Evolutionary conservation across 1,139 yeast species (phyloP).

Genomic region (Blastobotrys capitulatus): DNA sequence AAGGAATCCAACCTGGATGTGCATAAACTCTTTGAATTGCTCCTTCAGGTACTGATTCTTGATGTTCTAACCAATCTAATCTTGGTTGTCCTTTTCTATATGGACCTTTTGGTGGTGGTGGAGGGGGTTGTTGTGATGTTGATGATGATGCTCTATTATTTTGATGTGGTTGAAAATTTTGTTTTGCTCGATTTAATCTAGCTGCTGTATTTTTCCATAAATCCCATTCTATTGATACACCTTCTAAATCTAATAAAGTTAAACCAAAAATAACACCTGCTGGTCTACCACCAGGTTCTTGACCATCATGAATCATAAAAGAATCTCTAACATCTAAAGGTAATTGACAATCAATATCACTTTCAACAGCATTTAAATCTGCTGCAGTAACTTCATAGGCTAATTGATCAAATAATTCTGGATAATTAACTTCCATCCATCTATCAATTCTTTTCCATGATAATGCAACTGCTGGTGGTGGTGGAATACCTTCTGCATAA

Average conservation of each 20-base stretch:
- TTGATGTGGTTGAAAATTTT: conserved; percentile 13
- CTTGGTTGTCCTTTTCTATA: conserved; percentile 9
- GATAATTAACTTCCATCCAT: conserved; percentile 74
- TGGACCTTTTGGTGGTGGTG: conserved; percentile 7
- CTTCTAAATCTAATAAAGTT: conserved; percentile 64
- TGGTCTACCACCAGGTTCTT: conserved; percentile 68
- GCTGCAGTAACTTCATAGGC: conserved; percentile 67
- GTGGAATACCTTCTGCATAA: conserved; percentile 49
- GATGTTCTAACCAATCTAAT: conserved; percentile 37
- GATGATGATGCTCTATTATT: conserved; percentile 2
- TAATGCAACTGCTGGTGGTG: conserved; percentile 63
- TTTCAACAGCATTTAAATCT: conserved; percentile 72
- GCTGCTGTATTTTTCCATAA: conserved; percentile 69
- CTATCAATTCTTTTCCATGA: conserved; percentile 70
- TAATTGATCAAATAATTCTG: conserved; percentile 70
- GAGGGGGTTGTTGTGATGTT: conserved; percentile 9
- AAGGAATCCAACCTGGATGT: conserved; percentile 85
- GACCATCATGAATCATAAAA: conserved; percentile 75
- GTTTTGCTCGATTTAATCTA: conserved; percentile 26
- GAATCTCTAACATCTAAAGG: conserved; percentile 76
- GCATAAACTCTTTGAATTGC: conserved; percentile 69
- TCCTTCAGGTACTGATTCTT: conserved; percentile 70
- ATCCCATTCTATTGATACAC: conserved; percentile 61
- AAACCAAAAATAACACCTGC: conserved; percentile 71
- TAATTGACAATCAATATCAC: conserved; percentile 58